Conservation (phyloP, 2,329 filamentous ascomycete species). For the Exophiala aquamarina region DNA sequence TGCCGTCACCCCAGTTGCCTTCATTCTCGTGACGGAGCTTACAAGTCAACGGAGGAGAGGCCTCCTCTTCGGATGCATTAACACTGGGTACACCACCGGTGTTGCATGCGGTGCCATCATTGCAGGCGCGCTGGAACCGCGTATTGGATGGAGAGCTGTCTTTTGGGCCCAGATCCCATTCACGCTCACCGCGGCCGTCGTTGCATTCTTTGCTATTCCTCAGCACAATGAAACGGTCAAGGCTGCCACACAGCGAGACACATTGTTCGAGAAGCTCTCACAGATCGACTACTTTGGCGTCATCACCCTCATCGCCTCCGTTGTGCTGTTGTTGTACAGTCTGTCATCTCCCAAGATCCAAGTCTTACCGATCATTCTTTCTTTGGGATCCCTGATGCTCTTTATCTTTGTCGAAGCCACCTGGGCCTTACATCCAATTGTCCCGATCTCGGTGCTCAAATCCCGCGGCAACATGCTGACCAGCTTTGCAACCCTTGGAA, state of each 20-base stretch:
- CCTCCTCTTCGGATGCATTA: slow-evolving; percentile 71
- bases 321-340: slow-evolving; percentile 71
- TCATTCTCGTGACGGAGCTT: slow-evolving; percentile 76
- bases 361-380: slow-evolving; percentile 59
- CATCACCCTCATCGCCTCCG: slow-evolving; percentile 61
- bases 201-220: slow-evolving; percentile 67
- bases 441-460: slow-evolving; percentile 68
- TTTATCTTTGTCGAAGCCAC: slow-evolving; percentile 64
- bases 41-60: slow-evolving; percentile 67
- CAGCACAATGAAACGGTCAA: slow-evolving; percentile 30
- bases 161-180: slow-evolving; percentile 73
- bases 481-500: slow-evolving; percentile 70
- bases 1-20: slow-evolving; percentile 69
- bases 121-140: slow-evolving; percentile 63
- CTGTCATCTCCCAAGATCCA: slow-evolving; percentile 65
- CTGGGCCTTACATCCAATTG: slow-evolving; percentile 67
- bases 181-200: slow-evolving; percentile 59
- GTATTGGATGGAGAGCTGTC: slow-evolving; percentile 70
- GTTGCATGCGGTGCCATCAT: slow-evolving; percentile 70
- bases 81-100: slow-evolving; percentile 70
- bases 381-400: slow-evolving; percentile 56
- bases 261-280: slow-evolving; percentile 55
- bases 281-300: slow-evolving; percentile 75
- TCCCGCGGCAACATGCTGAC: slow-evolving; percentile 71
- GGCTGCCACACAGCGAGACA: slow-evolving; percentile 40